Conservation (phyloP, 1,284 basidiomycete species). For the Thecaphora thlaspeos region DNA sequence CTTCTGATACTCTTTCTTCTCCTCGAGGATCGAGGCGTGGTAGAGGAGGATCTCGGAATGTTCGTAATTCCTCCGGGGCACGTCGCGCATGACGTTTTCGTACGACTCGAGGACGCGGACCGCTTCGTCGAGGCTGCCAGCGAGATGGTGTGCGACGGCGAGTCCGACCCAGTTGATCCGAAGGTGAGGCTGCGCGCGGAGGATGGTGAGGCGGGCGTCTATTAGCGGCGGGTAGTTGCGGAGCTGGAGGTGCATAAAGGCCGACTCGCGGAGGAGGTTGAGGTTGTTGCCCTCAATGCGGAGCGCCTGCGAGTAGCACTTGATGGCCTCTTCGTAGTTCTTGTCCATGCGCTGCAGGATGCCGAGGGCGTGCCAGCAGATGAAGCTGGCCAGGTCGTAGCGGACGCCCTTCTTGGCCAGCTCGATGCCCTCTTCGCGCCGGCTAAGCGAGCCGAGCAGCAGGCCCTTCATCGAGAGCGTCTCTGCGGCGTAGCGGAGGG, state of each 20-base stretch:
- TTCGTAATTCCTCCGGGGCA: slow-evolving; percentile 62
- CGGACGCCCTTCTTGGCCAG: slow-evolving; percentile 80
- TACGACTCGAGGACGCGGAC: slow-evolving; percentile 71
- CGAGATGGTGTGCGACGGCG: slow-evolving; percentile 84
- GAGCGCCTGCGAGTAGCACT: slow-evolving; percentile 75
- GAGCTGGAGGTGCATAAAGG: slow-evolving; percentile 86
- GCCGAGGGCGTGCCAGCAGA: slow-evolving; percentile 97
- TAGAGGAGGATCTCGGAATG: slow-evolving; percentile 82
- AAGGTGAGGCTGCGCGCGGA: slow-evolving; percentile 76
- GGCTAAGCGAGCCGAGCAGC: slow-evolving; percentile 43
- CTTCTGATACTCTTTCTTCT: slow-evolving; percentile 64
- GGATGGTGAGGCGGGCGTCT: slow-evolving; percentile 77
- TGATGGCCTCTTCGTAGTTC: slow-evolving; percentile 81
- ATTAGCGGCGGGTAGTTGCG: slow-evolving; percentile 77
- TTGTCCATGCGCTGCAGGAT: slow-evolving; percentile 67
- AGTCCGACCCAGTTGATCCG: slow-evolving; percentile 88
- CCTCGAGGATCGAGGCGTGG: slow-evolving; percentile 75
- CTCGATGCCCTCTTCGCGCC: slow-evolving; percentile 67
- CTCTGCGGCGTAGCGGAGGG: slow-evolving; percentile 18
- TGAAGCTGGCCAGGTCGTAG: slow-evolving; percentile 86
- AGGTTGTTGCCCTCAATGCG: slow-evolving; percentile 90
- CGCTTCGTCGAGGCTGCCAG: slow-evolving; percentile 72
- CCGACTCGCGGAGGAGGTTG: slow-evolving; percentile 87
- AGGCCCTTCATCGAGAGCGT: slow-evolving; percentile 56
- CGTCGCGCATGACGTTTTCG: slow-evolving; percentile 51